phyloP scores from a whole-genome alignment of 768 basidiomycete genomes.

The Termitomyces eurrhizus region DNA sequence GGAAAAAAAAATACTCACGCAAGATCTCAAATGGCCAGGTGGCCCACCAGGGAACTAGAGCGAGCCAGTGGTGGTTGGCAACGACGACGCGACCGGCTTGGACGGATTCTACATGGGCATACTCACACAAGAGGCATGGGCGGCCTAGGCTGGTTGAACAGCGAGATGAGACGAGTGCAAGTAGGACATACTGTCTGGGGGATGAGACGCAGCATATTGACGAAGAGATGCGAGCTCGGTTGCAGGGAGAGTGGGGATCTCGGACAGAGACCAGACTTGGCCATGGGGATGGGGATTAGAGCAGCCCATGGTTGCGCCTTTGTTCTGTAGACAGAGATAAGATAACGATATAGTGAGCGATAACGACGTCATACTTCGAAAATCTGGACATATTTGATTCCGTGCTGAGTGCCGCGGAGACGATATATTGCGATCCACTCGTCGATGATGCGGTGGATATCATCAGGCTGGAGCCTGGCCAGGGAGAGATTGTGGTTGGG shows the following conservation, averaged over 20 bases:
- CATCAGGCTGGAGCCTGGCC: conserved; percentile 52
- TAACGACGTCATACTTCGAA: conserved; percentile 61
- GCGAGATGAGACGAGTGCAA: neutral
- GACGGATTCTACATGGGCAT: conserved; percentile 61
- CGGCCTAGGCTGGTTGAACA: conserved; percentile 29
- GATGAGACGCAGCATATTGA: conserved; percentile 37
- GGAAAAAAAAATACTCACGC: conserved; percentile 33
- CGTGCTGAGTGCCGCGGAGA: conserved; percentile 54
- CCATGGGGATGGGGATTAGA: conserved; percentile 94
- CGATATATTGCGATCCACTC: conserved; percentile 72
- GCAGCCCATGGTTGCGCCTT: conserved; percentile 93
- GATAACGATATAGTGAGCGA: neutral
- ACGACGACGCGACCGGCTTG: conserved; percentile 60
- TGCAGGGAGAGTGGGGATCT: conserved; percentile 65
- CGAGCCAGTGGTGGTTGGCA: conserved; percentile 74
- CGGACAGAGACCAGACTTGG: conserved; percentile 80
- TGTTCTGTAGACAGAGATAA: conserved; percentile 55
- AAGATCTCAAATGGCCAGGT: conserved; percentile 90
- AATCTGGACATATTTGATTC: conserved; percentile 80
- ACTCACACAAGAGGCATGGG: conserved; percentile 77
- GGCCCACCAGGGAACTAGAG: conserved; percentile 93
- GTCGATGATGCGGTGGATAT: conserved; percentile 61
- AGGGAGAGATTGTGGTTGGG: conserved; percentile 85
- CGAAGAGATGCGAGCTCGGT: conserved; percentile 60
- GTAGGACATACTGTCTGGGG: conserved; percentile 31